phyloP scores from a whole-genome alignment of 768 basidiomycete species.

The Amanita fuliginea region DNA sequence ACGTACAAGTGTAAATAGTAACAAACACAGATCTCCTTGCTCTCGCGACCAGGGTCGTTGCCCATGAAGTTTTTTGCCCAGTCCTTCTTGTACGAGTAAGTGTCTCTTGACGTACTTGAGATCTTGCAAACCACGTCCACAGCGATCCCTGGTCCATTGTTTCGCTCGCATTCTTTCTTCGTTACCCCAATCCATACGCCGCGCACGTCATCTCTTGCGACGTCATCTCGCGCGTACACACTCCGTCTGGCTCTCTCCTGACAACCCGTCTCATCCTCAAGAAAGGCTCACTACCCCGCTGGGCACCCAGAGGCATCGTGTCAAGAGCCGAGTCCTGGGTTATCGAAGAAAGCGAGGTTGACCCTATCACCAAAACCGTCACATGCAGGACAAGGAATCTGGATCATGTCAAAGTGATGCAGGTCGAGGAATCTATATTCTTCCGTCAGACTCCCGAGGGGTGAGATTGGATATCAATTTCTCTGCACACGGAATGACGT shows the following conservation, averaged over 20 bases:
- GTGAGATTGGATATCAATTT: slow-evolving; percentile 28
- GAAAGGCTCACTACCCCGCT: slow-evolving; percentile 80
- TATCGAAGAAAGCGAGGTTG: slow-evolving; percentile 89
- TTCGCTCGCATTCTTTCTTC: slow-evolving; percentile 85
- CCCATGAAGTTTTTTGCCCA: slow-evolving; percentile 49
- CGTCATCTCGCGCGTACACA: slow-evolving; percentile 76
- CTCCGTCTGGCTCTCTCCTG: slow-evolving; percentile 61
- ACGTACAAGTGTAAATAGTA: slow-evolving; percentile 25
- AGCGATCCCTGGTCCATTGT: slow-evolving; percentile 95
- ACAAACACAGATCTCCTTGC: neutral
- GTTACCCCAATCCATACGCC: slow-evolving; percentile 94
- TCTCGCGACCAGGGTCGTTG: slow-evolving; percentile 18
- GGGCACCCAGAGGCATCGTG: slow-evolving; percentile 80
- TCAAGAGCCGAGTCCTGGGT: slow-evolving; percentile 89
- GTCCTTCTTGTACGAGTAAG: slow-evolving; percentile 45
- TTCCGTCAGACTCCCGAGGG: slow-evolving; percentile 61
- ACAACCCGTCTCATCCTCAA: slow-evolving; percentile 92
- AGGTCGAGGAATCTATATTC: slow-evolving; percentile 74
- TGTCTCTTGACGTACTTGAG: slow-evolving; percentile 5
- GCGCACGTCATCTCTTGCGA: slow-evolving; percentile 92
- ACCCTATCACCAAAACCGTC: slow-evolving; percentile 69
- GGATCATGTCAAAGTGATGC: slow-evolving; percentile 91
- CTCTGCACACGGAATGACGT: neutral
- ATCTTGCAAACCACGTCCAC: slow-evolving; percentile 5
- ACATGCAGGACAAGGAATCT: slow-evolving; percentile 79